phyloP scores from a whole-genome alignment of 768 basidiomycete species.

The Neoboletus magnificus region DNA sequence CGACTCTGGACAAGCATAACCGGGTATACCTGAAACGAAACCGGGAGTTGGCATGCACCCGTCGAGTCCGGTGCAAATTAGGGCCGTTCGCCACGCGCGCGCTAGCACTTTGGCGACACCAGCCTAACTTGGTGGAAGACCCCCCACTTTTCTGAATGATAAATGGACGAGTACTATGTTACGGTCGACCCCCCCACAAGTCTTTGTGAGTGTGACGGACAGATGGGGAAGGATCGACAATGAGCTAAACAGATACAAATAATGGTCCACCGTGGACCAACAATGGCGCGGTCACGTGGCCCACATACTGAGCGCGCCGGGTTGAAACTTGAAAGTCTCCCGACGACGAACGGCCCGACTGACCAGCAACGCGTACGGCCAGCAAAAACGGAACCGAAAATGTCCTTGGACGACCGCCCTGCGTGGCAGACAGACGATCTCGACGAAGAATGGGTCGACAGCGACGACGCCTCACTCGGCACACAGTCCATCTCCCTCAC shows the following conservation, averaged over 20 bases:
- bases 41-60: background rate
- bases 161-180: background rate
- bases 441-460: slow-evolving; percentile 87
- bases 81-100: background rate
- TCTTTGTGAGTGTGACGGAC: background rate
- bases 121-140: background rate
- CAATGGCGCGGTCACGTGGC: no score
- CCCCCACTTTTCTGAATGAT: background rate
- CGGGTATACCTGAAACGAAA: slow-evolving; percentile 15
- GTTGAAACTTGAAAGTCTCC: no score
- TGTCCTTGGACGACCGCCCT: slow-evolving; percentile 37
- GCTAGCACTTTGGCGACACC: background rate
- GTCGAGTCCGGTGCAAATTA: background rate
- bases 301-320: no score
- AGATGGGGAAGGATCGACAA: slow-evolving; percentile 15
- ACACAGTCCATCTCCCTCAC: slow-evolving; percentile 54
- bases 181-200: background rate
- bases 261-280: no score
- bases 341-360: background rate
- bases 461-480: slow-evolving; percentile 33
- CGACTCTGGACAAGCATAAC: background rate
- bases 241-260: slow-evolving; percentile 19
- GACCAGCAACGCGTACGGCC: background rate
- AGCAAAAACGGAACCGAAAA: background rate
- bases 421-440: slow-evolving; percentile 90